Base-by-base conservation (phyloP, 805 yeast species). In the Kazachstania psychrophila region DNA sequence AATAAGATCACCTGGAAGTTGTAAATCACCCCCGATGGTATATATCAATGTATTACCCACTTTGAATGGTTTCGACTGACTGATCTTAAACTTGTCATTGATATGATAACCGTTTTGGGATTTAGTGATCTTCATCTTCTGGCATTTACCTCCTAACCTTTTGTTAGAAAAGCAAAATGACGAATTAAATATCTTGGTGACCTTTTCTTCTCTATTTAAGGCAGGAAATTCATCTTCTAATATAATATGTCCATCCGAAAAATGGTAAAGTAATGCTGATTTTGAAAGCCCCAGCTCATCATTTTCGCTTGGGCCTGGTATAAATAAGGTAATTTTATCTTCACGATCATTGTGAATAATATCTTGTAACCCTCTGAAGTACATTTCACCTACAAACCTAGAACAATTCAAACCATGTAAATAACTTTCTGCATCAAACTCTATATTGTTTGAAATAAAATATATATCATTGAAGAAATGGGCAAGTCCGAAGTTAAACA, bases 41-140 rank as follows among this genome's bases (percentile, higher is more conserved):
- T 78, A 84, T 5, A 87, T 77, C n/a, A 72, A 53, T 2, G 86
- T 75, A 42, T 77, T 74, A 0, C 81, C 88, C 15, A 83, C 65
- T 7, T 48, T 46, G 30, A 67, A 65, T 3, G 73, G 73, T 1
- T 64, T 61, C 0, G 65, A 52, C 7, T 62, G 52, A 17, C 52
- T 41, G 1, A 81, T 61, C n/a, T 60, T 52, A 23, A 70, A 54
- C 26, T 69, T 77, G 46, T 78, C 79, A 54, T 85, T 84, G 25
- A 85, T 50, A 3, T 65, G 52, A 2, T 48, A 48, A 1, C 59
- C 54, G n/a, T 36, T 31, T 6, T 37, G 34, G 10, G 31, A 10
- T n/a, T 59, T 57, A 17, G 62, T 52, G 28, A 73, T 53, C 51
- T 74, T 77, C 17, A 77, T 49, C 34, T 68, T 68, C 55, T 79